phyloP scores from a whole-genome alignment of 2,329 filamentous ascomycete genomes.

The Pseudogymnoascus verrucosus region DNA sequence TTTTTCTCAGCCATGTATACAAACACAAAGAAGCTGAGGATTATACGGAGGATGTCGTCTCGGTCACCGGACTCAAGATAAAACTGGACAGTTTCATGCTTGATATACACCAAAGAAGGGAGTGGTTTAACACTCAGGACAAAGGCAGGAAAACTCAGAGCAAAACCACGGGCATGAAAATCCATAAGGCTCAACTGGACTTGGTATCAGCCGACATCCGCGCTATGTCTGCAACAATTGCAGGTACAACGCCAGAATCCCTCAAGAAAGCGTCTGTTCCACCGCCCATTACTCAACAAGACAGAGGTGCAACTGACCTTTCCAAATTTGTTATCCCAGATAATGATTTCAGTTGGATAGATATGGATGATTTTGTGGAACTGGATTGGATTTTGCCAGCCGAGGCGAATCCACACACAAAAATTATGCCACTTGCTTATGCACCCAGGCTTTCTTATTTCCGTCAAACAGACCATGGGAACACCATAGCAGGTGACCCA shows the following conservation, averaged over 20 bases:
- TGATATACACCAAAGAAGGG: slow-evolving; percentile 86
- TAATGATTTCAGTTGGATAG: slow-evolving; percentile 92
- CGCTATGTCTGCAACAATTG: slow-evolving; percentile 85
- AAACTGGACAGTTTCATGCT: slow-evolving; percentile 96
- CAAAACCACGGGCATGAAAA: slow-evolving; percentile 86
- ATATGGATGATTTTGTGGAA: slow-evolving; percentile 99
- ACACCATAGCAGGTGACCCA: slow-evolving; percentile 70
- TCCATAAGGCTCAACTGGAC: slow-evolving; percentile 89
- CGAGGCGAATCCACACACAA: slow-evolving; percentile 83
- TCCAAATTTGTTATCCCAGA: slow-evolving; percentile 94
- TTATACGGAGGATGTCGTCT: slow-evolving; percentile 67
- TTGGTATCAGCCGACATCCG: slow-evolving; percentile 85
- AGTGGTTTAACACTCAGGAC: slow-evolving; percentile 79
- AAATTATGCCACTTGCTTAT: slow-evolving; percentile 85
- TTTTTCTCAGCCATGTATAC: slow-evolving; percentile 95
- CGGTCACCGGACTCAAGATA: slow-evolving; percentile 92
- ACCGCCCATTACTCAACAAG: slow-evolving; percentile 43
- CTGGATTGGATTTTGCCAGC: slow-evolving; percentile 91
- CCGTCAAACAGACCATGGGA: slow-evolving; percentile 86
- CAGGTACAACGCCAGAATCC: slow-evolving; percentile 69
- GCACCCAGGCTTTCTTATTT: slow-evolving; percentile 97
- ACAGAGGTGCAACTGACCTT: slow-evolving; percentile 57
- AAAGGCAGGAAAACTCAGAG: slow-evolving; percentile 68
- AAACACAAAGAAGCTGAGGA: slow-evolving; percentile 96
- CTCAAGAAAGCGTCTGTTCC: slow-evolving; percentile 52